Base-by-base conservation (phyloP, 2,329 filamentous ascomycete genomes). In the Lecanicillium sp. region DNA sequence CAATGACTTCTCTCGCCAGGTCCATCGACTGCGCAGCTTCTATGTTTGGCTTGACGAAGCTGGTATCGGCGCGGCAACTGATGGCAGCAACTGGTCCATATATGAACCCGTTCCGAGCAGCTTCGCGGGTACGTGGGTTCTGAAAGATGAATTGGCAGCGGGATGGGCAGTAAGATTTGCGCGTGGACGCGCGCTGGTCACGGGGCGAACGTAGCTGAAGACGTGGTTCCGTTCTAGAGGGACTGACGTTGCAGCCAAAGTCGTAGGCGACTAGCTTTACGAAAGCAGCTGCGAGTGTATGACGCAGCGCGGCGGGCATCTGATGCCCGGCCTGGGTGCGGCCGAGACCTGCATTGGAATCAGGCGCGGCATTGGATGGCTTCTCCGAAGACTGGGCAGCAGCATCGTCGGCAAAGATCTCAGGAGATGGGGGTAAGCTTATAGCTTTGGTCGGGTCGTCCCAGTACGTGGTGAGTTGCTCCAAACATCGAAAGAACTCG, bases 181-280 rank as follows among this genome's bases (percentile, higher is more conserved):
- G 71, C 9, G 62, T 60, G 9, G 51, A 43, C 10, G n/a, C 52
- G 11, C 41, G 55, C 53, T 52, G 58, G 52, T 54, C 59, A 48
- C 59, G 55, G 2, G 64, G 60, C n/a, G 68, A 68, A 41, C 66
- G 67, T 44, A 84, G 61, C 38, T 81, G 73, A 17, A 84, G 66
- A 3, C 81, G 72, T 9, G 81, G 81, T 55, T 84, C 81, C 20
- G 70, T 67, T 33, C 79, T 73, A 14, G 80, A 67, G 21, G 74
- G 68, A 2, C 71, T 68, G 41, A 82, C 74, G 54, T 76, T 83
- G 62, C 81, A 84, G 43, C 79, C 77, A 61, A 83, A 84, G 53
- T 84, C 79, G 56, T 84, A 84, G 15, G 79, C 73, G 14, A 84
- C 73, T 4, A 84, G 71, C 60, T 84, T 84, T 48, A 84, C 62